phyloP scores from a whole-genome alignment of 1,139 yeast genomes.

The Debaryomyces subglobosus region DNA sequence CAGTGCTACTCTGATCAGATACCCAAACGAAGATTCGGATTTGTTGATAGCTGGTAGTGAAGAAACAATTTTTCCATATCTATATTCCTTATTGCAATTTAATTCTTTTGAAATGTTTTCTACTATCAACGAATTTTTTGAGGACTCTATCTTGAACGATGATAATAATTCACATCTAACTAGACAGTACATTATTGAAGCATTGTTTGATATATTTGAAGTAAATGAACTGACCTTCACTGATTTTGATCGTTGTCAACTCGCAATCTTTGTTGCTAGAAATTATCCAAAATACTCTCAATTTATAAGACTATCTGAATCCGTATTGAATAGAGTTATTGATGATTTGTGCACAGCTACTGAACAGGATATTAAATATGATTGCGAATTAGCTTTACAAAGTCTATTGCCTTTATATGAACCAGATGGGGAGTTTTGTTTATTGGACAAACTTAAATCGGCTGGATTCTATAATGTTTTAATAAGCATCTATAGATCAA shows the following conservation, averaged over 20 bases:
- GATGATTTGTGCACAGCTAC: slow-evolving; percentile 51
- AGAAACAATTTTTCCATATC: slow-evolving; percentile 61
- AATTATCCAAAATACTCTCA: slow-evolving; percentile 82
- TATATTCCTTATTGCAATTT: slow-evolving; percentile 49
- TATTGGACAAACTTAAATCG: slow-evolving; percentile 54
- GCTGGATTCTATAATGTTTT: slow-evolving; percentile 62
- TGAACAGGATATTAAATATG: slow-evolving; percentile 45
- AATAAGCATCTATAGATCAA: slow-evolving; percentile 56
- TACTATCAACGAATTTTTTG: slow-evolving; percentile 76
- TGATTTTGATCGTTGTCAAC: slow-evolving; percentile 38
- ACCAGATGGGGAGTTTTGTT: slow-evolving; percentile 51
- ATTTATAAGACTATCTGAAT: slow-evolving; percentile 69
- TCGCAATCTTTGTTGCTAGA: slow-evolving; percentile 72
- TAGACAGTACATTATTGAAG: slow-evolving; percentile 70
- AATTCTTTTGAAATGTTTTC: slow-evolving; percentile 63
- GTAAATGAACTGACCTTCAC: slow-evolving; percentile 33
- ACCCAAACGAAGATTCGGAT: slow-evolving; percentile 14
- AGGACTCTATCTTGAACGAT: slow-evolving; percentile 67
- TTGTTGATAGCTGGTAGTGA: slow-evolving; percentile 17
- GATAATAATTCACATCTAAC: slow-evolving; percentile 43
- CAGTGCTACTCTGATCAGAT: slow-evolving; percentile 16
- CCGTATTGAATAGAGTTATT: slow-evolving; percentile 51
- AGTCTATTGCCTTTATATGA: slow-evolving; percentile 64
- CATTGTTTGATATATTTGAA: slow-evolving; percentile 56
- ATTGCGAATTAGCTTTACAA: slow-evolving; percentile 74